These are phyloP conservation scores for Melaleuca alternifolia DNA, from an alignment of 345 rosid genomes.

Conservation along the genomic window DNA sequence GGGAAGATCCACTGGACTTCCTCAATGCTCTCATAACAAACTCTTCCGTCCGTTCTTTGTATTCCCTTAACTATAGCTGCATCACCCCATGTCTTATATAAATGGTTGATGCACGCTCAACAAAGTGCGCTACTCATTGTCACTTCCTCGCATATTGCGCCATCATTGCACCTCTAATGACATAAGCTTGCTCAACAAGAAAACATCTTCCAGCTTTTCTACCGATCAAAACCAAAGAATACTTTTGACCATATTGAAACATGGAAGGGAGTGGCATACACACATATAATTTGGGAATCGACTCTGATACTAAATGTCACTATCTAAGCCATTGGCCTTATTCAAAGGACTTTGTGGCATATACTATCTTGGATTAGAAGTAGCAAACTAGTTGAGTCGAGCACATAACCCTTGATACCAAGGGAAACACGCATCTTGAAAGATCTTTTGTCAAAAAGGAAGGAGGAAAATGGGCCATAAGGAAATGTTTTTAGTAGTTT, in stretches of 20 bases:
- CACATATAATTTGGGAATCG: neutral
- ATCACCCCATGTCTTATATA: neutral
- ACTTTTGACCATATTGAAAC: neutral
- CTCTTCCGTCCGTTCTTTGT: neutral
- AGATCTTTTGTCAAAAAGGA: neutral
- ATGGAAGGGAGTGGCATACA: neutral
- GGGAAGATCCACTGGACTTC: neutral
- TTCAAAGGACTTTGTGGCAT: neutral
- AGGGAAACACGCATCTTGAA: neutral
- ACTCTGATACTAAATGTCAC: neutral
- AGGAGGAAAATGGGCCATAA: neutral
- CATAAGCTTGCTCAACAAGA: neutral
- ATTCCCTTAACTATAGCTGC: neutral
- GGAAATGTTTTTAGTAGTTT: neutral
- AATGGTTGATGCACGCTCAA: neutral
- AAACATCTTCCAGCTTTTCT: neutral
- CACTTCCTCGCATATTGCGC: neutral
- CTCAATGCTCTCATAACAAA: accelerated
- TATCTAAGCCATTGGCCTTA: neutral
- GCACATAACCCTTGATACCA: neutral
- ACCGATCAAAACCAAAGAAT: neutral
- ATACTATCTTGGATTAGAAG: neutral
- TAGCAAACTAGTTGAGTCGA: neutral
- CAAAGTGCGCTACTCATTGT: too few species aligned
- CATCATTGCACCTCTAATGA: neutral